Evolutionary conservation across 176 grass and related monocot species (phyloP).

Genomic region (Urochloa ruziziensis): DNA sequence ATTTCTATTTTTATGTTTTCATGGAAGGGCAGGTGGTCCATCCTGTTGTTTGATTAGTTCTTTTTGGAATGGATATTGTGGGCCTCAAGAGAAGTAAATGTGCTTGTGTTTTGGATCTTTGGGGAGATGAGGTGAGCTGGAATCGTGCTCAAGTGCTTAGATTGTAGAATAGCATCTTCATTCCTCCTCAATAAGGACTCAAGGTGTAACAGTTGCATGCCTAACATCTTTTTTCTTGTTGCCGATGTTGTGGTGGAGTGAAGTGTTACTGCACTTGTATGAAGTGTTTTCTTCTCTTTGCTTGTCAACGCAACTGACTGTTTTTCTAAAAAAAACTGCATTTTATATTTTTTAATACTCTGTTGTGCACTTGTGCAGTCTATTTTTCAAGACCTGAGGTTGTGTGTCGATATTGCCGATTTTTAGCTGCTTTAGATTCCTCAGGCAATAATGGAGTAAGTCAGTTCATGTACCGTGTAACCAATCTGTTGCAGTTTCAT

Average conservation of each 20-base stretch:
- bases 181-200: neutral
- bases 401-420: neutral
- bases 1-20: constrained; percentile 26
- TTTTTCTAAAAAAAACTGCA: neutral
- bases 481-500: neutral
- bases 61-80: constrained; percentile 39
- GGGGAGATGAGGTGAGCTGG: constrained; percentile 10
- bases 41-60: constrained; percentile 34
- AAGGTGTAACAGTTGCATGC: neutral
- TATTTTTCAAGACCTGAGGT: neutral
- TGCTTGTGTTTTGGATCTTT: constrained; percentile 35
- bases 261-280: neutral
- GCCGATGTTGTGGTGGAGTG: neutral
- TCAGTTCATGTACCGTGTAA: neutral
- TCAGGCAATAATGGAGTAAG: neutral
- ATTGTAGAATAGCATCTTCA: neutral
- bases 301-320: neutral
- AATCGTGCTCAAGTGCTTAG: neutral
- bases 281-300: neutral
- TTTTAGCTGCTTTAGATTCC: constrained; percentile 5
- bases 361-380: neutral
- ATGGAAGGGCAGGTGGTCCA: constrained; percentile 28
- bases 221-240: neutral
- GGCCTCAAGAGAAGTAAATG: constrained; percentile 30
- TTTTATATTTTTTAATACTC: neutral